Percentiles rank a stretch among this genome's conserved stretches.
Conservation (phyloP, 2,329 filamentous ascomycete species). For the Fusarium succisae region DNA sequence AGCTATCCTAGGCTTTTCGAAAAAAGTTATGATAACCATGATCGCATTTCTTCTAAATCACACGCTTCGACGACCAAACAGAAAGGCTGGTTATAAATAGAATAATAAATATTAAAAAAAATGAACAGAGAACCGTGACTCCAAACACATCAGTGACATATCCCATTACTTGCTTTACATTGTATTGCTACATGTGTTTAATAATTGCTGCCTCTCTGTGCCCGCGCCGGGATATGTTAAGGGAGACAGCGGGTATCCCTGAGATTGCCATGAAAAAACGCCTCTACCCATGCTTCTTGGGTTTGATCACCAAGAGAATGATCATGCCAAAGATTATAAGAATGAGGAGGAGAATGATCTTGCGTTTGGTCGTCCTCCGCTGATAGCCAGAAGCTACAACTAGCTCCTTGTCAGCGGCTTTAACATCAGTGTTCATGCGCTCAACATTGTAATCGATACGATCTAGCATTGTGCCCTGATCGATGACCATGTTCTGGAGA, state of each 20-base stretch:
- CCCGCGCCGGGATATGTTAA: neutral
- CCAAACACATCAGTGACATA: slow-evolving; percentile 39
- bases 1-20: slow-evolving; percentile 43
- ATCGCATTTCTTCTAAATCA: neutral
- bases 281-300: slow-evolving; percentile 61
- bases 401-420: slow-evolving; percentile 91
- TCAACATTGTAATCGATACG: slow-evolving; percentile 99
- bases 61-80: neutral
- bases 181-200: slow-evolving; percentile 44
- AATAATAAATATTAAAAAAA: slow-evolving; percentile 27
- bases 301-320: slow-evolving; percentile 84
- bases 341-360: slow-evolving; percentile 88
- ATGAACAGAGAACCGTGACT: slow-evolving; percentile 39
- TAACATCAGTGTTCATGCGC: slow-evolving; percentile 91
- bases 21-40: slow-evolving; percentile 40
- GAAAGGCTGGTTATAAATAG: slow-evolving; percentile 28
- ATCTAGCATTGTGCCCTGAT: slow-evolving; percentile 90
- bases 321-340: slow-evolving; percentile 87
- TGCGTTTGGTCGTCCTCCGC: slow-evolving; percentile 86
- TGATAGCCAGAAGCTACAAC: slow-evolving; percentile 91
- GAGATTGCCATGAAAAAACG: slow-evolving; percentile 12
- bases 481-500: slow-evolving; percentile 93
- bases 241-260: slow-evolving; percentile 25
- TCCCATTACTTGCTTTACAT: slow-evolving; percentile 43
- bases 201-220: slow-evolving; percentile 13